Conservation (phyloP, 805 yeast species). For the Danielia reshetovae region DNA sequence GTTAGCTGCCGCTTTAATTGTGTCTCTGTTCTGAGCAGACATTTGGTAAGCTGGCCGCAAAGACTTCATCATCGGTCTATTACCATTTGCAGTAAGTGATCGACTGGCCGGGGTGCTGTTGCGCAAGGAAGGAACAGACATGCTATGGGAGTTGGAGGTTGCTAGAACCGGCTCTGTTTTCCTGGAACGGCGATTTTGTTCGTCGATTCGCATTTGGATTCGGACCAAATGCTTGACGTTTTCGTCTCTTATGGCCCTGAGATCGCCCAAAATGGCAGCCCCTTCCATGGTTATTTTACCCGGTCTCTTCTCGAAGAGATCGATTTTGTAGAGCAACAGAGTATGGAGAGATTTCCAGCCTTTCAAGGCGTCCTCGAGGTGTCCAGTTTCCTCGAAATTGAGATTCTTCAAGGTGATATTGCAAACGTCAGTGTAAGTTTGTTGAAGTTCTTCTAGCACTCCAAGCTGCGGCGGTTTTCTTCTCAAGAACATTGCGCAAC, state of each 20-base stretch:
- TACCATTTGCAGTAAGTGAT: conserved; percentile 10
- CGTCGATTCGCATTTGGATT: conserved; percentile 38
- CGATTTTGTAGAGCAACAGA: conserved; percentile 52
- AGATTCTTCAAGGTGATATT: conserved; percentile 54
- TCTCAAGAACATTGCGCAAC: conserved; percentile 49
- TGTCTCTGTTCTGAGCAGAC: conserved; percentile 18
- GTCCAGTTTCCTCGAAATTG: conserved; percentile 52
- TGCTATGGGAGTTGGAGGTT: conserved; percentile 8
- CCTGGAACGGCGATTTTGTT: conserved; percentile 15
- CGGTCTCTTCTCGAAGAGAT: conserved; percentile 44
- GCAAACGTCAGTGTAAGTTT: conserved; percentile 59
- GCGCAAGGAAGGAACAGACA: conserved; percentile 28
- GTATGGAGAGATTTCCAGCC: conserved; percentile 78
- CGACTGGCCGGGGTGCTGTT: conserved; percentile 11
- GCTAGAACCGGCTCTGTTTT: conserved; percentile 11
- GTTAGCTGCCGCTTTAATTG: conserved; percentile 15
- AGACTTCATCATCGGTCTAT: conserved; percentile 25
- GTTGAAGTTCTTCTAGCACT: conserved; percentile 50
- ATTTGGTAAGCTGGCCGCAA: conserved; percentile 9
- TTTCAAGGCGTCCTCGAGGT: conserved; percentile 52
- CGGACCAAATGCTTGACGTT: conserved; percentile 41
- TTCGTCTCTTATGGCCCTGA: conserved; percentile 37
- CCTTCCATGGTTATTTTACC: conserved; percentile 20
- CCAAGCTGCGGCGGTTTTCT: conserved; percentile 56
- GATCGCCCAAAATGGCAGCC: conserved; percentile 18